Evolutionary conservation across 2,329 filamentous ascomycete species (phyloP).

Genomic region (Raffaelea arxii): DNA sequence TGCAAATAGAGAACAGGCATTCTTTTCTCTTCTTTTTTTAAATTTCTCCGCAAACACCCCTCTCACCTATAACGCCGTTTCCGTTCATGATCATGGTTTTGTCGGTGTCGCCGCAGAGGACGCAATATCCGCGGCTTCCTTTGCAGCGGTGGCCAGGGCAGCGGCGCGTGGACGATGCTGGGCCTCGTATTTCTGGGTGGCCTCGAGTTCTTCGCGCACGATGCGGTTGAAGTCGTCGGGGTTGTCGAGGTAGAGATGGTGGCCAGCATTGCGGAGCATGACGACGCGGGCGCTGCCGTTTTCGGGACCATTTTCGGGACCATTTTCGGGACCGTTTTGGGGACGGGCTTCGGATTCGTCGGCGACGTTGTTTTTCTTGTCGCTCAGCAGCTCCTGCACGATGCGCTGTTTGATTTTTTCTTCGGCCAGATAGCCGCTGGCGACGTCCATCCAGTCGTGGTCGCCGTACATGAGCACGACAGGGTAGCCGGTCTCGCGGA

Average conservation of each 20-base stretch:
- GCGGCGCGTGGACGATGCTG: slow-evolving; percentile 8
- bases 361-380: no score
- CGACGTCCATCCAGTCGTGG: slow-evolving; percentile 97
- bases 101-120: background rate
- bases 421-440: slow-evolving; percentile 70
- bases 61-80: background rate
- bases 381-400: slow-evolving; percentile 46
- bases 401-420: slow-evolving; percentile 67
- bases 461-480: slow-evolving; percentile 95
- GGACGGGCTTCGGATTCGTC: slow-evolving; percentile 51
- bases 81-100: background rate
- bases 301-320: slow-evolving; percentile 65
- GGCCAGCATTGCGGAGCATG: slow-evolving; percentile 55
- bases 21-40: background rate
- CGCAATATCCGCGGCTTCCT: background rate
- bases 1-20: background rate
- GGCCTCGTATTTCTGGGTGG: slow-evolving; percentile 26
- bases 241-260: slow-evolving; percentile 52
- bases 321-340: slow-evolving; percentile 63
- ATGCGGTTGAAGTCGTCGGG: slow-evolving; percentile 46
- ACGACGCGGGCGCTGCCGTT: slow-evolving; percentile 76
- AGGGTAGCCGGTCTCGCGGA: slow-evolving; percentile 59
- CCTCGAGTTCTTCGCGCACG: slow-evolving; percentile 42
- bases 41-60: background rate
- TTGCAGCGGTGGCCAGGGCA: no score